Conservation (phyloP, 352 stramenopile species). For the Lagenidium sp. region DNA sequence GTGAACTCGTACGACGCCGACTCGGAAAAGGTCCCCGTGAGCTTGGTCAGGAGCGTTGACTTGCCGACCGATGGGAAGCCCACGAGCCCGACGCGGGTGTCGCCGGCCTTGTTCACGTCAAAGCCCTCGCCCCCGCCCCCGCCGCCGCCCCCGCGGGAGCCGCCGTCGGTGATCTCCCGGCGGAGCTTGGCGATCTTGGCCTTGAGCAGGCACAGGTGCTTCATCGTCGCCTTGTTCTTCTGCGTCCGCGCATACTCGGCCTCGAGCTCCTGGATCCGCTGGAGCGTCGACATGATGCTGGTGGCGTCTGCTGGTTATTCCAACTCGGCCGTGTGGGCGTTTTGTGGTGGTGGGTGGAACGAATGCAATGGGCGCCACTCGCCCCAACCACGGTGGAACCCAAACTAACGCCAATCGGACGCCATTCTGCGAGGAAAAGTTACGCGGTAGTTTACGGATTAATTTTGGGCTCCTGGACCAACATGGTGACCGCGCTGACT, state of each 20-base stretch:
- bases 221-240: slow-evolving; percentile 99
- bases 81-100: slow-evolving; percentile 97
- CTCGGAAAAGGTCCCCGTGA: slow-evolving; percentile 95
- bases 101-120: slow-evolving; percentile 91
- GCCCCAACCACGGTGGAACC: too few species aligned
- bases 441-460: too few species aligned
- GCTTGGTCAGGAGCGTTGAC: slow-evolving; percentile 94
- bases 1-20: slow-evolving; percentile 98
- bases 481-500: neutral
- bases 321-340: neutral
- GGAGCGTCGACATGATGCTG: slow-evolving; percentile 33
- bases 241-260: slow-evolving; percentile 95
- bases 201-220: slow-evolving; percentile 97
- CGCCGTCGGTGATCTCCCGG: slow-evolving; percentile 86
- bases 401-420: neutral
- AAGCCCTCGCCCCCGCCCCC: slow-evolving; percentile 83
- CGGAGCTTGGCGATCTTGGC: slow-evolving; percentile 97
- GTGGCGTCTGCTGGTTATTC: slow-evolving; percentile 23
- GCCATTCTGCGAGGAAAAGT: too few species aligned
- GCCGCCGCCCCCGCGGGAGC: slow-evolving; percentile 51
- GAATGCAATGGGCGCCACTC: neutral
- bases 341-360: neutral
- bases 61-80: slow-evolving; percentile 99
- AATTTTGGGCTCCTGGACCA: too few species aligned
- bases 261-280: slow-evolving; percentile 79